Base-by-base conservation (phyloP, 345 rosid genomes). In the Anacardium occidentale region DNA sequence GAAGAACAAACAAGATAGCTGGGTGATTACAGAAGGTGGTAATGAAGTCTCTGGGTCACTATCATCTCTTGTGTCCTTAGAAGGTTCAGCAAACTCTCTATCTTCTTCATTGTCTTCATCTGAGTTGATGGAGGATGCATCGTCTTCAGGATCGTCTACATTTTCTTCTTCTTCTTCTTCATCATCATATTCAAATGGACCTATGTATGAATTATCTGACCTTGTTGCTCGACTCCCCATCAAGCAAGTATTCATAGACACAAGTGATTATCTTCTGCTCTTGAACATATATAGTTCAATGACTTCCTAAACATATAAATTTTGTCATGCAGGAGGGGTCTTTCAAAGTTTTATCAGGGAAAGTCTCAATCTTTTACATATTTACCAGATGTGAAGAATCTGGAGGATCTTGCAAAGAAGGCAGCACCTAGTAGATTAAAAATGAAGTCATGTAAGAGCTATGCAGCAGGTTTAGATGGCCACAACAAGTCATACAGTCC, bases 321-420 rank as follows among this genome's bases (percentile, higher is more conserved):
- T 32, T 63, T 34, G 48, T 1, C 34, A 53, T 13, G 70, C 87
- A 92, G 95, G 80, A 83, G 90, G 67, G 97, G 96, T 22, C 75
- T 94, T 22, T 94, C 98, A 34, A 88, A 85, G 65, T 89, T 75
- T 72, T 94, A 90, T 47, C 73, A 87, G 53, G 98, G 98, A 61
- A 90, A 85, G 75, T 89, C 95, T 3, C 91, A 88, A 32, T 94
- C 98, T 17, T 94, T 87, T 74, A 84, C 97, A 71, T 90, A 90
- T 72, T 74, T 94, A 73, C 84, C 83, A 52, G 82, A 80, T n/a
- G 95, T 85, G 64, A 82, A 71, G 74, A 85, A 84, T 79, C 66
- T 80, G 12, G 97, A 88, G 64, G 88, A 86, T 77, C 83, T 89
- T 45, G 82, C 56, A 67, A 86, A 77, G 86, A 84, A 82, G 62